These are phyloP conservation scores for Daldinia vernicosa DNA, from an alignment of 495 filamentous ascomycete species.

Conservation along the genomic window DNA sequence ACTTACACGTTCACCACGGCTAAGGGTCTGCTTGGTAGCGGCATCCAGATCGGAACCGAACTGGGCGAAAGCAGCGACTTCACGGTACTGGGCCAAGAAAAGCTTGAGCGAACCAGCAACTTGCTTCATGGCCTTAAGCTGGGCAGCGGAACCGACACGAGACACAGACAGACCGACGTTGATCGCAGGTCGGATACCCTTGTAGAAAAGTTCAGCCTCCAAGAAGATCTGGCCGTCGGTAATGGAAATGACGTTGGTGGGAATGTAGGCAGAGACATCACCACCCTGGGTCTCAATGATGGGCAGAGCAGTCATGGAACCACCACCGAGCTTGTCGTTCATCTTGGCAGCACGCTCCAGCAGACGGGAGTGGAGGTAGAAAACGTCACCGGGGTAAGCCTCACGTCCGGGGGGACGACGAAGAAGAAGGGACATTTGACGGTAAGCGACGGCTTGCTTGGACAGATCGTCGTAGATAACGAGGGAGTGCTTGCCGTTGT, in stretches of 20 bases:
- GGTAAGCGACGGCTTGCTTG: slow-evolving; percentile 99
- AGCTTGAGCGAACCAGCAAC: slow-evolving; percentile 99
- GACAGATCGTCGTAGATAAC: slow-evolving; percentile 97
- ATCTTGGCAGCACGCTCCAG: slow-evolving; percentile 99
- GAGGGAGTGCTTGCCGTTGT: slow-evolving; percentile 90
- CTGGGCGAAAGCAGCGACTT: slow-evolving; percentile 99
- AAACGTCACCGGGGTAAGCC: slow-evolving; percentile 99
- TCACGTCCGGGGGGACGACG: slow-evolving; percentile 99
- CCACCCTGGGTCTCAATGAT: slow-evolving; percentile 99
- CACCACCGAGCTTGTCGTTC: slow-evolving; percentile 93
- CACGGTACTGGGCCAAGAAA: slow-evolving; percentile 99
- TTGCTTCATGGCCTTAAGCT: slow-evolving; percentile 99
- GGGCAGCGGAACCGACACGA: slow-evolving; percentile 98
- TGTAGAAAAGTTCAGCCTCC: slow-evolving; percentile 99
- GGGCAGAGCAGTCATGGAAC: slow-evolving; percentile 96
- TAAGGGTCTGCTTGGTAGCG: slow-evolving; percentile 97
- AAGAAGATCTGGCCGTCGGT: slow-evolving; percentile 99
- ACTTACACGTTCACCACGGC: slow-evolving; percentile 96
- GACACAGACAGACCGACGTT: slow-evolving; percentile 99
- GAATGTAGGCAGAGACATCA: slow-evolving; percentile 99
- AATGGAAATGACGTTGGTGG: slow-evolving; percentile 99
- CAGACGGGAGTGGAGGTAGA: slow-evolving; percentile 99
- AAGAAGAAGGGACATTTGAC: slow-evolving; percentile 99
- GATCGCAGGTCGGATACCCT: slow-evolving; percentile 99
- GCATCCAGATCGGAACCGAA: slow-evolving; percentile 99